phyloP scores from a whole-genome alignment of 139 green algal genomes.

The Chlorella sp. region DNA sequence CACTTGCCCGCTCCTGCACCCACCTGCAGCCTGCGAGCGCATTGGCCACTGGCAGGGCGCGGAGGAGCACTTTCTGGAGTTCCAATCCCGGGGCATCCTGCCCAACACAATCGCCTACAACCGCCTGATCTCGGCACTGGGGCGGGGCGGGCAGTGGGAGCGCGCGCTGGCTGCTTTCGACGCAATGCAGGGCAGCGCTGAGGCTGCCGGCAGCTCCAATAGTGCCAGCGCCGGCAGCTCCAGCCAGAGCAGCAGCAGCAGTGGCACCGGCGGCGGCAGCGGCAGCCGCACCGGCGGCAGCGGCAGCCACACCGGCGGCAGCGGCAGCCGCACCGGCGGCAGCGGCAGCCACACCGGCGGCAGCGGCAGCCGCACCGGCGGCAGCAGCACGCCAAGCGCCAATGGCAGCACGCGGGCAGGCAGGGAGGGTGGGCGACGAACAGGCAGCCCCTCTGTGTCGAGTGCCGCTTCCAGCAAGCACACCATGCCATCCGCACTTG shows the following conservation, averaged over 20 bases:
- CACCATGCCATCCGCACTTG: too few species aligned
- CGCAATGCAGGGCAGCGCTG: conserved; percentile 14
- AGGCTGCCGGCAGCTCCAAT: not conserved
- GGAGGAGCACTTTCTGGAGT: conserved; percentile 18
- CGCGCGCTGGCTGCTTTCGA: conserved; percentile 50
- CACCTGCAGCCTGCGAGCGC: conserved; percentile 30
- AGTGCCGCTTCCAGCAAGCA: not conserved
- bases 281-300: not conserved
- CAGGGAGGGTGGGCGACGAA: not conserved
- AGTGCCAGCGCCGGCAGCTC: not conserved
- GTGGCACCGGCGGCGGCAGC: not conserved
- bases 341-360: not conserved
- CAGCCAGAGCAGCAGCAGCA: not conserved
- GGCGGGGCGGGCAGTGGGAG: conserved; percentile 66
- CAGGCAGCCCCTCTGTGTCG: too few species aligned
- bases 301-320: not conserved
- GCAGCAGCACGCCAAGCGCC: not conserved
- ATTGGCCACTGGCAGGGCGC: conserved; percentile 37
- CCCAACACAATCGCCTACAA: conserved; percentile 60
- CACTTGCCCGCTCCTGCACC: too few species aligned
- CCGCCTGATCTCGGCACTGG: conserved; percentile 51
- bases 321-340: not conserved
- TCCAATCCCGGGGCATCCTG: conserved; percentile 44
- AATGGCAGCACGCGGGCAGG: not conserved
- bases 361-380: not conserved